Conservation (phyloP, 768 basidiomycete genomes). For the Lyophyllum shimeji region DNA sequence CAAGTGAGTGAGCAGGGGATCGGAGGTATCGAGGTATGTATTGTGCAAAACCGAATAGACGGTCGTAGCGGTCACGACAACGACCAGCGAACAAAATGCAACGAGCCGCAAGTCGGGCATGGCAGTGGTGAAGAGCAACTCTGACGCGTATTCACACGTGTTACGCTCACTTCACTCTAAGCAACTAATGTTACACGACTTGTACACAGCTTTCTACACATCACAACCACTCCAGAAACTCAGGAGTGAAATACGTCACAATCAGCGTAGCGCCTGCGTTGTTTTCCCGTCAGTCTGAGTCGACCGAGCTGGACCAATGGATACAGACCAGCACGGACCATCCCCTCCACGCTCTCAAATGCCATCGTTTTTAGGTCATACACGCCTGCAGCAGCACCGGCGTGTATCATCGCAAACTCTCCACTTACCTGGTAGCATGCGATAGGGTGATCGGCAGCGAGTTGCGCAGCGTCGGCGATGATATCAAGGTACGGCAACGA, state of each 20-base stretch:
- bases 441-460: slow-evolving; percentile 86
- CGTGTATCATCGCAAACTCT: slow-evolving; percentile 96
- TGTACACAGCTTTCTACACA: background rate
- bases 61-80: slow-evolving; percentile 59
- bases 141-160: background rate
- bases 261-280: slow-evolving; percentile 80
- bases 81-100: slow-evolving; percentile 41
- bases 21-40: slow-evolving; percentile 85
- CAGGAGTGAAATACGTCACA: slow-evolving; percentile 93
- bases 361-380: slow-evolving; percentile 92
- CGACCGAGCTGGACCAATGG: background rate
- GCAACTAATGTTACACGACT: slow-evolving; percentile 1
- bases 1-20: slow-evolving; percentile 66
- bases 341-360: slow-evolving; percentile 88
- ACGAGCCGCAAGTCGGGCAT: slow-evolving; percentile 25
- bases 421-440: slow-evolving; percentile 98
- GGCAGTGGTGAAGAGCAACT: slow-evolving; percentile 1
- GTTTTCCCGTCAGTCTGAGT: background rate
- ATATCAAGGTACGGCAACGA: slow-evolving; percentile 95
- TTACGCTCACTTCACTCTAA: background rate
- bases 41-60: slow-evolving; percentile 58
- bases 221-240: slow-evolving; percentile 86
- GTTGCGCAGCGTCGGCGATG: slow-evolving; percentile 80
- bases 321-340: slow-evolving; percentile 84
- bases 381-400: slow-evolving; percentile 91